These are phyloP conservation scores for Tritrichomonas musculus DNA, from an alignment of 208 protist species.

Conservation along the genomic window DNA sequence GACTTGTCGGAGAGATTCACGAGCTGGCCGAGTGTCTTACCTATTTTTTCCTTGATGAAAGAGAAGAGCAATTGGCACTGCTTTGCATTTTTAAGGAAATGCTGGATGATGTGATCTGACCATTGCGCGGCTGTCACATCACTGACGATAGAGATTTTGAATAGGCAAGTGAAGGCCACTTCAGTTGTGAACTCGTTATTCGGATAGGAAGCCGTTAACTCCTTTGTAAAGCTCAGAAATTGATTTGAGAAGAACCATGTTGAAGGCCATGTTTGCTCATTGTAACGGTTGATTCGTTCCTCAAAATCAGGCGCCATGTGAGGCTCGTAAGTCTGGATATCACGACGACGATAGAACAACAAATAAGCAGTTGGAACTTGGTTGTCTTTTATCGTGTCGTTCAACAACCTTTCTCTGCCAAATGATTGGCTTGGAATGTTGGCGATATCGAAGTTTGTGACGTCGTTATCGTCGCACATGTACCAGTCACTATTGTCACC, in stretches of 20 bases:
- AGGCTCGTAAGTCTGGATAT: not conserved
- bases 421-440: slow-evolving; percentile 1
- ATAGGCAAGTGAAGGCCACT: not conserved
- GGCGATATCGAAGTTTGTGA: not conserved
- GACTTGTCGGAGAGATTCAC: not conserved
- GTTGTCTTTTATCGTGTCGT: not conserved
- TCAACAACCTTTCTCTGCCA: not conserved
- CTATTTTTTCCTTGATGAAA: not conserved
- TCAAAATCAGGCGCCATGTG: not conserved
- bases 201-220: not conserved
- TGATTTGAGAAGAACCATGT: not conserved
- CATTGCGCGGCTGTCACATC: not conserved
- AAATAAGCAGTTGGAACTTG: not conserved
- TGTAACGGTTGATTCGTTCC: not conserved
- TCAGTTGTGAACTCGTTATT: not conserved
- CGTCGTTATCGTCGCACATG: not conserved
- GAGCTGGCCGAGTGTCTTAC: not conserved
- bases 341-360: not conserved
- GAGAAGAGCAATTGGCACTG: not conserved
- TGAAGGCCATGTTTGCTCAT: slow-evolving; percentile 6
- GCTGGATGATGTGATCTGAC: not conserved
- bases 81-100: not conserved
- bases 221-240: not conserved
- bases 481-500: not conserved
- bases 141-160: not conserved